phyloP scores from a whole-genome alignment of 768 basidiomycete genomes.

The Galerina marginata region DNA sequence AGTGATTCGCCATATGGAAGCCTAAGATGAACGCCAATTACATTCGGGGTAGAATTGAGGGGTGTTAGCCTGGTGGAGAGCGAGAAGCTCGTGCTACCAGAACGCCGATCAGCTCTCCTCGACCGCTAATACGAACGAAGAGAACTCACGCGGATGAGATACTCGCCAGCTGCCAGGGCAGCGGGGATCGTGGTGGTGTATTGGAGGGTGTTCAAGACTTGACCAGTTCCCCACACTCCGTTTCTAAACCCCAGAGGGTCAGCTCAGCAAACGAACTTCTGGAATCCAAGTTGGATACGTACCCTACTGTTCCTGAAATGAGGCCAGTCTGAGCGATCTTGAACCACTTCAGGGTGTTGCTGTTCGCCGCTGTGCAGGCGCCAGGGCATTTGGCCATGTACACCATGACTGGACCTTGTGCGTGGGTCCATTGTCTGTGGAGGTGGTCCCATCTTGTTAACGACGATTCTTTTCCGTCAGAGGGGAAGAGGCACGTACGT shows the following conservation, averaged over 20 bases:
- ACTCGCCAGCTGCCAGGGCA: conserved; percentile 38
- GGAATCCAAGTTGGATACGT: background rate
- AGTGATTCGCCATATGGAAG: background rate
- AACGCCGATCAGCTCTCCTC: background rate
- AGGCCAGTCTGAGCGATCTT: conserved; percentile 42
- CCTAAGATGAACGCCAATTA: conserved; percentile 1
- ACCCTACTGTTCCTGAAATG: conserved; percentile 38
- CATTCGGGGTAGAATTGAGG: conserved; percentile 48
- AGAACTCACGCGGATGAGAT: conserved; percentile 38
- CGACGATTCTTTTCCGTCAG: background rate
- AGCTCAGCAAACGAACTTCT: background rate
- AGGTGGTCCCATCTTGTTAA: background rate
- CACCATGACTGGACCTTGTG: conserved; percentile 41
- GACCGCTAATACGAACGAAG: background rate
- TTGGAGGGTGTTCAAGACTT: conserved; percentile 32
- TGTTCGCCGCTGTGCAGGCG: conserved; percentile 37
- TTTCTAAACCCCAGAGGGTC: conserved; percentile 15
- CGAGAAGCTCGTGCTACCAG: conserved; percentile 39
- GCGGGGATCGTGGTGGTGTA: conserved; percentile 40
- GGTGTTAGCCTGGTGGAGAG: conserved; percentile 43
- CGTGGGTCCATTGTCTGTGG: conserved; percentile 38
- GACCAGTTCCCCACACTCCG: conserved; percentile 36
- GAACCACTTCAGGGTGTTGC: conserved; percentile 40
- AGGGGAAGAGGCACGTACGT: conserved; percentile 20
- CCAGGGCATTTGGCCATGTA: conserved; percentile 43